Percentiles rank a stretch among this genome's conserved stretches.
Conservation (phyloP, 495 filamentous ascomycete genomes). For the Aspergillus indologenus region DNA sequence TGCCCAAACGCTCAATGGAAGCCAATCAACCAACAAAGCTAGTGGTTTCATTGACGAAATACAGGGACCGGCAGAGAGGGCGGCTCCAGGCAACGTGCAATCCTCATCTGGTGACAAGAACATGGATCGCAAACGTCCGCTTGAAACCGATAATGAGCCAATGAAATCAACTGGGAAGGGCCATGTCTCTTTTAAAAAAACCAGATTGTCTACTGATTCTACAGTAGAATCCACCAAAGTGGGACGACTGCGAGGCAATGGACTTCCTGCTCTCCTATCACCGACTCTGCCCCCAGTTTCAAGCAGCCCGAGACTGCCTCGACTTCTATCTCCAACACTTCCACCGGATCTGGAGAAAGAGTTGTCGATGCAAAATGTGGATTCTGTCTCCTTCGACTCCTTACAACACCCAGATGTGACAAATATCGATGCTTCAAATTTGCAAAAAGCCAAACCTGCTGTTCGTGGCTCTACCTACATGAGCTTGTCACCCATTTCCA, state of each 20-base stretch:
- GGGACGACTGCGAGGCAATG: constrained; percentile 24
- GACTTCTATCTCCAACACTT: constrained; percentile 45
- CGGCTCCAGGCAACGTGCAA: constrained; percentile 11
- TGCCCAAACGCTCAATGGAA: constrained; percentile 18
- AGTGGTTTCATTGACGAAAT: constrained; percentile 18
- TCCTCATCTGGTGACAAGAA: constrained; percentile 19
- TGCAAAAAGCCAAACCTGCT: constrained; percentile 15
- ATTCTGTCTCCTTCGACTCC: constrained; percentile 14
- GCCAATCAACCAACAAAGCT: constrained; percentile 20
- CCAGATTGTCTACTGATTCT: constrained; percentile 30
- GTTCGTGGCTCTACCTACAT: constrained; percentile 9
- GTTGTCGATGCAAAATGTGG: constrained; percentile 34
- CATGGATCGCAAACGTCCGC: constrained; percentile 34
- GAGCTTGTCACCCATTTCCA: constrained; percentile 6
- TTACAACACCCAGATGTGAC: constrained; percentile 13
- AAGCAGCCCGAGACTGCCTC: constrained; percentile 32
- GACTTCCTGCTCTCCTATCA: constrained; percentile 39
- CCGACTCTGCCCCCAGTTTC: constrained; percentile 42
- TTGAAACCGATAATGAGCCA: constrained; percentile 25
- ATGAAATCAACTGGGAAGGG: constrained; percentile 17
- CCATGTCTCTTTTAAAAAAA: constrained; percentile 30
- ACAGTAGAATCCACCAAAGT: constrained; percentile 21
- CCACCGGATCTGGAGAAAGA: constrained; percentile 50
- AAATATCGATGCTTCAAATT: constrained; percentile 12
- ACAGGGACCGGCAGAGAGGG: constrained; percentile 16